These are phyloP conservation scores for Lasiodiplodia sp. DNA, from an alignment of 2,329 filamentous ascomycete species.

Conservation along the genomic window DNA sequence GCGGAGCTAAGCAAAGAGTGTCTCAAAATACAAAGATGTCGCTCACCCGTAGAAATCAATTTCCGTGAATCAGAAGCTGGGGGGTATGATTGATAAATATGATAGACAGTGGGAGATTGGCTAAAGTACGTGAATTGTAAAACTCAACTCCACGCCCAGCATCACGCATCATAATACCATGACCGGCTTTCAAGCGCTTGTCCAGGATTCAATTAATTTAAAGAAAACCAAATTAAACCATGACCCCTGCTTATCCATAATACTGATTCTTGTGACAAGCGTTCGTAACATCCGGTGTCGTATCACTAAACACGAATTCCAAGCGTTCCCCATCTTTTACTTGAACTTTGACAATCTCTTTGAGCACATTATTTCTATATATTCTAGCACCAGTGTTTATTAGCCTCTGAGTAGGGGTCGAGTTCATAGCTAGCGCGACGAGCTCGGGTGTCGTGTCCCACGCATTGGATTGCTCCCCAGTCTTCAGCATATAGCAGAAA, in stretches of 20 bases:
- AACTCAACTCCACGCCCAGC: too few relatives aligned
- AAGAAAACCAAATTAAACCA: too few relatives aligned
- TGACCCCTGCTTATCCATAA: neutral
- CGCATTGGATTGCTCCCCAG: slow-evolving; percentile 6
- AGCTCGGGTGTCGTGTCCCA: slow-evolving; percentile 19
- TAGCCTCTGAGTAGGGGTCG: neutral
- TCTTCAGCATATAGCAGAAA: neutral
- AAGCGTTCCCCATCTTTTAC: neutral
- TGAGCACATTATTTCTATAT: neutral
- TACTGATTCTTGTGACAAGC: neutral
- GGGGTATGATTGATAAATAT: too few relatives aligned
- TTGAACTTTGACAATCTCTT: neutral
- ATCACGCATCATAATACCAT: too few relatives aligned
- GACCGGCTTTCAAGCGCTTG: too few relatives aligned
- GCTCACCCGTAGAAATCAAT: too few relatives aligned
- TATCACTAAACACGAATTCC: neutral
- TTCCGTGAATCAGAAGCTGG: too few relatives aligned
- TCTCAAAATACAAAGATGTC: too few relatives aligned
- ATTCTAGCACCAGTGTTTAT: slow-evolving; percentile 5
- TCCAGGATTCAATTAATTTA: too few relatives aligned
- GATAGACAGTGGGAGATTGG: too few relatives aligned
- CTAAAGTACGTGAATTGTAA: too few relatives aligned
- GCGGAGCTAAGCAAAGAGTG: too few relatives aligned
- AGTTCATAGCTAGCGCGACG: slow-evolving; percentile 11
- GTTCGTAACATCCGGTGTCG: neutral